Evolutionary conservation across 306 rosid genomes (phyloP), one percentile per base, ranked within the genome.

Genomic region (Dalbergia oliveri): DNA sequence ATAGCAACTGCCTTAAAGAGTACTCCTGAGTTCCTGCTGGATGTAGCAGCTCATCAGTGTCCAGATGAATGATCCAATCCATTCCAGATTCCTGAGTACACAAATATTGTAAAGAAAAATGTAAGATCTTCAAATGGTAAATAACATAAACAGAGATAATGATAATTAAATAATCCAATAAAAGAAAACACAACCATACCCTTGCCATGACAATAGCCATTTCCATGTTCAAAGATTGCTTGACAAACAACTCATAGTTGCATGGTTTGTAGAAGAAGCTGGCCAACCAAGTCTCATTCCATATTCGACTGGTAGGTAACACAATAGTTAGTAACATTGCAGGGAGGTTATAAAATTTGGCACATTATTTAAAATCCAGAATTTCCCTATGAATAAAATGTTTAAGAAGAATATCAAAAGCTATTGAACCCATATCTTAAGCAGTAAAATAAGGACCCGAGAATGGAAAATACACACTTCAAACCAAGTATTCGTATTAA

Each of bases 31-130:
- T 73, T 82, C 92, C 97, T 11, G 85, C 91, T 61, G 97, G 97
- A 87, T 90, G 81, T 65, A 92, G 76, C 76, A 95, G 86, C 81
- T 92, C 98, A 81, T 90, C 97, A n/a, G 97, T 95, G 86, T 95
- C 99, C 77, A 95, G 91, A 91, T 95, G 99, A 72, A 95, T 41
- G 79, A 95, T 91, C 99, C 99, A 95, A 84, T 91, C 99, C 98
- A 90, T 90, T 49, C 98, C 89, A 66, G 89, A 86, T 37, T 86
- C 94, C 99, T 95, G 88, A 49, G 76, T 43, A 11, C 18, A 35
- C 41, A 33, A 51, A 80, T 43, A 86, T 75, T 33, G 23, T 57
- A 33, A 57, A 88, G 39, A 34, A 21, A 19, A 50, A n/a, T 4
- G 60, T 18, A 34, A 72, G 81, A 75, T 43, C 41, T 69, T 62